Base-by-base conservation (phyloP, 371 early-diverging fungal species). In the Mortierella sp. region DNA sequence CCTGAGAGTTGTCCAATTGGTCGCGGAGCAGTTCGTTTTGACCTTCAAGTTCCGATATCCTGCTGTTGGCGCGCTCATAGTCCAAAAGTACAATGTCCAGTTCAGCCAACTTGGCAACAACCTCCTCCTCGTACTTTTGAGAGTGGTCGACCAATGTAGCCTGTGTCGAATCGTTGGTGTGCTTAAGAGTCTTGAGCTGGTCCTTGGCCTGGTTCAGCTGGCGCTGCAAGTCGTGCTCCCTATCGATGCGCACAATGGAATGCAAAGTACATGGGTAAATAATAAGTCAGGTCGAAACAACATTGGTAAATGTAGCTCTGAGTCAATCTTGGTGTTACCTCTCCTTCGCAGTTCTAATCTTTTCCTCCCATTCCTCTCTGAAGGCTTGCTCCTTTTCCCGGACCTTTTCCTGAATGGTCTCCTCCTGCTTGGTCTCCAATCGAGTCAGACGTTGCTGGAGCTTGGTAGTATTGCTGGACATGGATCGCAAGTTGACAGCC, bases 71-170 rank as follows among this genome's bases (percentile, higher is more conserved):
- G 46, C 95, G 92, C 72, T 98, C 97, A 29, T 97, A 89, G 76
- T 98, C 98, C 83, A 94, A 90, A 58, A 93, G 91, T 8, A 96
- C 91, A 72, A 98, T 96, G 82, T 97, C 97, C 60, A 97, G 88
- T 78, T 98, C 98, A 1, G 97, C 98, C 18, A 97, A 88, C 85
- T 95, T 95, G 29, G 93, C 94, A 0, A 95, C 94, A 35, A 97
- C 94, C 74, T 96, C 95, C 72, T 96, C 95, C 82, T 97, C 96
- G 74, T 95, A 95, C 83, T 93, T 93, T 74, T 95, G 93, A 49
- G 91, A 91, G 41, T 94, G 93, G 72, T 92, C 92, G n/a, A 94
- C 91, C 16, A 95, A 87, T 29, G 93, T 91, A 6, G 95, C 94
- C 80, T 97, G 97, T 8, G 94, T 92, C 54, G 93, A 91, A 70